phyloP scores from a whole-genome alignment of 805 yeast genomes.

The Maudiozyma barnettii region DNA sequence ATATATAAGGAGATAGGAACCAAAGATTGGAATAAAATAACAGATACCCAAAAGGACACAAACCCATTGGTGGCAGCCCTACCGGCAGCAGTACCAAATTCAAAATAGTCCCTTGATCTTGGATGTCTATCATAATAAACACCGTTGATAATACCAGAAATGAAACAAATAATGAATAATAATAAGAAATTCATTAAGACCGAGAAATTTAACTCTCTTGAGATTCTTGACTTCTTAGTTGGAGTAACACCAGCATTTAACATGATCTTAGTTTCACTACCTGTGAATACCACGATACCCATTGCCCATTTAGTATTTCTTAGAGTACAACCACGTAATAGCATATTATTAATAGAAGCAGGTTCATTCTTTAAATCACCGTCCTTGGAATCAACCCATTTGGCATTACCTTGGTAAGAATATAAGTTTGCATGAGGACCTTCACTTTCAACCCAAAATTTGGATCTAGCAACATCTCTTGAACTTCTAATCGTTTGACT shows the following conservation, averaged over 20 bases:
- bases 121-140: conserved; percentile 40
- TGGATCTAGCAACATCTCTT: conserved; percentile 40
- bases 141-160: conserved; percentile 65
- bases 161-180: conserved; percentile 57
- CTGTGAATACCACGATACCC: conserved; percentile 69
- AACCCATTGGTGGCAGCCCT: conserved; percentile 59
- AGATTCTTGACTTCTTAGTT: conserved; percentile 62
- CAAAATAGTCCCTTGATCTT: conserved; percentile 54
- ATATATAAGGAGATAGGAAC: conserved; percentile 79
- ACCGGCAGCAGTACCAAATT: conserved; percentile 60
- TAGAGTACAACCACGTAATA: conserved; percentile 67
- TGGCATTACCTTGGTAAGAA: conserved; percentile 64
- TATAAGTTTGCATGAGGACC: conserved; percentile 77
- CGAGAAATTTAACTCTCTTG: conserved; percentile 61
- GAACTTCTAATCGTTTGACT: conserved; percentile 41
- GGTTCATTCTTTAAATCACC: conserved; percentile 42
- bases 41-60: conserved; percentile 63
- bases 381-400: conserved; percentile 34
- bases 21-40: conserved; percentile 67
- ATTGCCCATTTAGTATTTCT: conserved; percentile 79
- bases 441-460: conserved; percentile 69
- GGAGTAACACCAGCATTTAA: conserved; percentile 74
- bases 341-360: conserved; percentile 55
- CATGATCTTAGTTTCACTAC: conserved; percentile 74
- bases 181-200: conserved; percentile 58